phyloP scores from a whole-genome alignment of 805 yeast genomes.

The Candida awuae region DNA sequence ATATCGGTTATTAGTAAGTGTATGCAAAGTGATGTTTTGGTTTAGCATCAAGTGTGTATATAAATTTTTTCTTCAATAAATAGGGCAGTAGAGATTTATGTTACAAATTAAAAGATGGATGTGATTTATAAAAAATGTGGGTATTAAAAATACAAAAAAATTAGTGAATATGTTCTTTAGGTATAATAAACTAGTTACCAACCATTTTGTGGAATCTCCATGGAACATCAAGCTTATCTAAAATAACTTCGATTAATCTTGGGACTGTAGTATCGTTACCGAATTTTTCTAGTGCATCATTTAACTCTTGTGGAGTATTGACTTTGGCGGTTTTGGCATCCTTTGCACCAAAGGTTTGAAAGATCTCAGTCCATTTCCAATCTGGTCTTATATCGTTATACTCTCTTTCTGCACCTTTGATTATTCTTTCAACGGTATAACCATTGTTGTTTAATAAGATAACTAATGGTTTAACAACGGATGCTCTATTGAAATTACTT shows the following conservation, averaged over 20 bases:
- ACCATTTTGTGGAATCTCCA: constrained; percentile 45
- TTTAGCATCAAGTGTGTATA: too few species aligned
- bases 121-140: too few species aligned
- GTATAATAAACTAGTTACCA: constrained; percentile 6
- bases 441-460: constrained; percentile 79
- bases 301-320: constrained; percentile 33
- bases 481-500: constrained; percentile 30
- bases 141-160: too few species aligned
- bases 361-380: constrained; percentile 75
- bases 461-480: constrained; percentile 61
- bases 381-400: constrained; percentile 77
- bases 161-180: background rate
- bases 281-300: constrained; percentile 29
- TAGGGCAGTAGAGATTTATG: too few species aligned
- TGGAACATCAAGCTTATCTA: constrained; percentile 58
- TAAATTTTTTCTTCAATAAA: too few species aligned
- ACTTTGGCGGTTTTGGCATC: constrained; percentile 27
- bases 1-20: too few species aligned
- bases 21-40: too few species aligned
- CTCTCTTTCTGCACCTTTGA: constrained; percentile 65
- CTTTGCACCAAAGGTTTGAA: constrained; percentile 56
- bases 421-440: constrained; percentile 82
- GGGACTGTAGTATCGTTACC: constrained; percentile 17
- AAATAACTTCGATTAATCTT: constrained; percentile 50
- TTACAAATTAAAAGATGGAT: too few species aligned